Conservation (phyloP, 1,139 yeast genomes). For the Nakaseomyces glabratus region DNA sequence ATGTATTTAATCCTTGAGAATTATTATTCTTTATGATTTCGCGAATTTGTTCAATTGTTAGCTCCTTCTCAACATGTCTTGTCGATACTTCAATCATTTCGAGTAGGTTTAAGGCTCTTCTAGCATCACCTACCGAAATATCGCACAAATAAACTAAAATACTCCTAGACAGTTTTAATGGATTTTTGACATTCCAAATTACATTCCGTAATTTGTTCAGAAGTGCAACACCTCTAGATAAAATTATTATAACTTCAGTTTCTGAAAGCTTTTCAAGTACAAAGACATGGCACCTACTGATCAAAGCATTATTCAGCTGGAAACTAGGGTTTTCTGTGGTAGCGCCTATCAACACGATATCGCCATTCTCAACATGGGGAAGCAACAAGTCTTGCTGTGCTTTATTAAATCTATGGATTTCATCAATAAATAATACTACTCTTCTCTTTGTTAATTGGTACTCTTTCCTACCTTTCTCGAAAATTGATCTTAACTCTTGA, state of each 20-base stretch:
- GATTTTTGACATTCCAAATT: constrained; percentile 27
- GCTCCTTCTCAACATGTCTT: constrained; percentile 13
- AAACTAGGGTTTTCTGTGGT: constrained; percentile 97
- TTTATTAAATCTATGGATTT: constrained; percentile 84
- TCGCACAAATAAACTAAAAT: constrained; percentile 64
- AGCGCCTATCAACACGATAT: constrained; percentile 72
- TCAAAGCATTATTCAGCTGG: constrained; percentile 74
- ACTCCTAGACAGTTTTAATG: constrained; percentile 45
- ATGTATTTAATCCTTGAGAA: constrained; percentile 35
- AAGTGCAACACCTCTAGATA: constrained; percentile 54
- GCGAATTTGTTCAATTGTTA: constrained; percentile 14
- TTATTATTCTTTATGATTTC: constrained; percentile 25
- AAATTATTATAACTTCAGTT: constrained; percentile 48
- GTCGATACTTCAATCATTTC: constrained; percentile 44
- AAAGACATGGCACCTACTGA: constrained; percentile 84
- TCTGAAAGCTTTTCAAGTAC: constrained; percentile 56
- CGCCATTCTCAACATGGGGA: constrained; percentile 63
- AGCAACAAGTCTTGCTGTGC: constrained; percentile 81
- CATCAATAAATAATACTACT: constrained; percentile 82
- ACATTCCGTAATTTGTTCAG: constrained; percentile 50
- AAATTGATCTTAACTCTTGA: constrained; percentile 59
- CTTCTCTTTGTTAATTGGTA: constrained; percentile 53
- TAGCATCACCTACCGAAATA: constrained; percentile 82
- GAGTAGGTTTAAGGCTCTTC: constrained; percentile 69
- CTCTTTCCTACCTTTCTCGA: constrained; percentile 67